Percentiles rank a stretch among this genome's conserved stretches.
These are phyloP conservation scores for Lactifluus echinatus DNA, from an alignment of 768 basidiomycete genomes.

Conservation along the genomic window DNA sequence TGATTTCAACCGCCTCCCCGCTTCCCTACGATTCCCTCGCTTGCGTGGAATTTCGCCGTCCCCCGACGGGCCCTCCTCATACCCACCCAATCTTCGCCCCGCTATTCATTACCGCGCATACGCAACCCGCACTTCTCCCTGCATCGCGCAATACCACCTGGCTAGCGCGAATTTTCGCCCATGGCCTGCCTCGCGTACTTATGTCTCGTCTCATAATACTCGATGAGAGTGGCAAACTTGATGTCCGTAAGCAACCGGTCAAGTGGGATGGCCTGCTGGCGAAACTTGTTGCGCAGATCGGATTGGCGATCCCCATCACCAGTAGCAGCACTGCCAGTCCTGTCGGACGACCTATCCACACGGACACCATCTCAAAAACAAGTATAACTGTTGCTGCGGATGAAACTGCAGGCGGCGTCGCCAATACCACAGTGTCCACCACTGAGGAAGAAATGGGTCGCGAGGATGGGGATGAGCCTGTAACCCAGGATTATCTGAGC, in stretches of 20 bases:
- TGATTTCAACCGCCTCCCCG: slow-evolving; percentile 29
- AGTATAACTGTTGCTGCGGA: background rate
- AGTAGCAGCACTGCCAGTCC: no score
- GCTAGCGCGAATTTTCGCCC: slow-evolving; percentile 27
- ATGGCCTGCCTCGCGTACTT: slow-evolving; percentile 31
- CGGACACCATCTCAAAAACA: background rate
- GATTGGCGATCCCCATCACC: slow-evolving; percentile 27
- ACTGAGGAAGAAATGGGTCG: background rate
- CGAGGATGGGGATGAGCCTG: background rate
- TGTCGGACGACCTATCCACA: background rate
- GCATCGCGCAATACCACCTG: slow-evolving; percentile 30
- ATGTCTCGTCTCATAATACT: slow-evolving; percentile 8
- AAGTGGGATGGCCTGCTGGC: slow-evolving; percentile 29
- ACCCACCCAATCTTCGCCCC: slow-evolving; percentile 28
- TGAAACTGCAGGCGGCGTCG: background rate
- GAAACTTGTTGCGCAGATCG: slow-evolving; percentile 37
- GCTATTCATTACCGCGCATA: slow-evolving; percentile 26
- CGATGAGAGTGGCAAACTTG: slow-evolving; percentile 23
- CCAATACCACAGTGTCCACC: background rate
- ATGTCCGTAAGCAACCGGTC: slow-evolving; percentile 22
- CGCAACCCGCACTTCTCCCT: slow-evolving; percentile 1
- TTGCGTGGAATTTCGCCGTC: background rate
- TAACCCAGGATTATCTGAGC: background rate
- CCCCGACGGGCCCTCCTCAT: background rate
- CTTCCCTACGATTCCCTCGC: slow-evolving; percentile 23